Base-by-base conservation (phyloP, 805 yeast genomes). In the Candida sphagnicola region DNA sequence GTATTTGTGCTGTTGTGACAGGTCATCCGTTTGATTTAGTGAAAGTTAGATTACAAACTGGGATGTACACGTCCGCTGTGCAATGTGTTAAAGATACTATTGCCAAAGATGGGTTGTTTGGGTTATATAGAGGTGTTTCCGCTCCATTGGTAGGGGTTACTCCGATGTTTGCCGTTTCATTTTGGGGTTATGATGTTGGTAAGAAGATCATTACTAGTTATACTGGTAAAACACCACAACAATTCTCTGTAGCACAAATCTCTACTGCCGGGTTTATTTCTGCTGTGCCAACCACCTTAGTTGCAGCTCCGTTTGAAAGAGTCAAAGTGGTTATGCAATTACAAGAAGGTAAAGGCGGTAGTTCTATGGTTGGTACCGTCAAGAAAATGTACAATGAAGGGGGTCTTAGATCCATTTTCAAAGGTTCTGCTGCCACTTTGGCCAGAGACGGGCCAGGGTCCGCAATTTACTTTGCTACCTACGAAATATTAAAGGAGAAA, bases 361-460 rank as follows among this genome's bases (percentile, higher is more conserved):
- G 70, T 1, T 60, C 76, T n/a, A 75, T 74, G 74, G 62, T 70
- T 11, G 71, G 77, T 21, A 86, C 83, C 2, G 80, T 89, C 23
- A 70, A 67, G 45, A 77, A 78, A 51, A 75, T 91, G 52, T 78
- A 88, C 51, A 70, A 70, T 28, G 78, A 83, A 33, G 97, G 97
- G 24, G 97, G 97, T 19, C 47, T 90, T 17, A 64, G 74, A 42
- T 90, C 97, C 1, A 73, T 93, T 18, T 91, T 85, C 65, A 86
- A 87, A 60, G 99, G 99, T 14, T 85, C 96, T 0, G 74, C 74
- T 12, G 96, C 97, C 2, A 91, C 99, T 1, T 66, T 91, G 45
- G 95, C 96, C 14, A 79, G 99, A 61, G 99, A 91, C 57, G 98
- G 97, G 1, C 98, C 99, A 1, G 99, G 99, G 1, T 83, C 95